Evolutionary conservation across 495 filamentous ascomycete species (phyloP), one percentile per base, ranked within the genome.

Genomic region (Cladorrhinum samala): DNA sequence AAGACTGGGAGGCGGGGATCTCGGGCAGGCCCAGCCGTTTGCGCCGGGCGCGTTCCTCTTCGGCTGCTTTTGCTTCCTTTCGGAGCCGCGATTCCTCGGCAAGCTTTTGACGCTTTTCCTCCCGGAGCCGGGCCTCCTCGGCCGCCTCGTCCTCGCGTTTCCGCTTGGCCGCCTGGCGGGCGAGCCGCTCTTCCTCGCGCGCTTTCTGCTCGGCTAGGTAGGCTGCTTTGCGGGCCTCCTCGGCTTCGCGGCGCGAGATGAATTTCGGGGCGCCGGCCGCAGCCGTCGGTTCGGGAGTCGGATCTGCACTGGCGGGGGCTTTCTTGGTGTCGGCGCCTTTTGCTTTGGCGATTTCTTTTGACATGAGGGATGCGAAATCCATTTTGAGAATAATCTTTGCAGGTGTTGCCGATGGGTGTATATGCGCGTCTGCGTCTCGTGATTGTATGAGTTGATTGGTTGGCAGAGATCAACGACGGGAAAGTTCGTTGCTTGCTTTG

Each of bases 291-390:
- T n/a, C n/a, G n/a, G 21, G 55, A 19, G 50, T 49, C 47, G 20
- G 59, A 33, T 8, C 67, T 55, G 43, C 14, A 52, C 20, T 39
- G 33, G 54, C 3, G 56, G 72, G 46, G 14, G 52, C 44, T 25
- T 24, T 21, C 2, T 25, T 16, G 46, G 42, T 50, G 16, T 53
- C 14, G 40, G 40, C 11, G 55, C 72, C 62, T 54, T 74, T 94
- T 89, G 82, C 74, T 66, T 95, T 89, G 60, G 87, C 79, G 67
- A 96, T 94, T 68, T 95, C 87, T 53, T 86, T 83, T 60, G 86
- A 82, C 87, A 98, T 92, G 38, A 98, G 76, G 9, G 88, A 78
- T 44, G 88, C 89, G 77, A 98, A 96, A 69, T 98, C 91, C 93
- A 98, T 98, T 36, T 40, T 63, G 63, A 73, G 63, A 64, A 53